These are phyloP conservation scores for Nicotiana attenuata DNA, from an alignment of 257 asterid species.

Conservation along the genomic window DNA sequence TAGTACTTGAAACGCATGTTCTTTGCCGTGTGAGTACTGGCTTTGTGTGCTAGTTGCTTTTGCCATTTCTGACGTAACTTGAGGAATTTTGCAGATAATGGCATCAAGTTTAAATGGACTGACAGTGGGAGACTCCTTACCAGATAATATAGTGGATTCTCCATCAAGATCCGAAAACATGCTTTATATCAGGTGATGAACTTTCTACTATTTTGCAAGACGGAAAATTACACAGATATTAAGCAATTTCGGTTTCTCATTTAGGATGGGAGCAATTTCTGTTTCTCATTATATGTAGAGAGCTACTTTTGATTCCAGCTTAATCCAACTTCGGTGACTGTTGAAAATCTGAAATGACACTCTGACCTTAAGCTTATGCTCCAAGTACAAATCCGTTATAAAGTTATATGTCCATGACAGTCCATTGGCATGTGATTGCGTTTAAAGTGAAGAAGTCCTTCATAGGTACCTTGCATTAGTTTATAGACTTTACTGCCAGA, in stretches of 20 bases:
- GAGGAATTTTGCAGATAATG: conserved; percentile 64
- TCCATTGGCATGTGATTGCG: not conserved
- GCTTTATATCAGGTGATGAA: conserved; percentile 50
- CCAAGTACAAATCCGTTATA: not conserved
- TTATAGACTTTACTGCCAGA: not conserved
- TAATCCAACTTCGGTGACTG: not conserved
- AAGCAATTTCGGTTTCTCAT: not conserved
- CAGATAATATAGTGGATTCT: conserved; percentile 74
- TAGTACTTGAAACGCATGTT: not conserved
- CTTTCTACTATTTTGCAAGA: not conserved
- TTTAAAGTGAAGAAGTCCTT: not conserved
- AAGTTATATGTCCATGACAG: not conserved
- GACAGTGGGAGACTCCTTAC: conserved; percentile 70
- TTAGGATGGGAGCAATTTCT: not conserved
- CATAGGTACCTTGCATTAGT: not conserved
- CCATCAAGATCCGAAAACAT: conserved; percentile 65
- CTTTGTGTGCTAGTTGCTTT: not conserved
- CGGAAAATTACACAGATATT: not conserved
- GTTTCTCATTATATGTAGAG: not conserved
- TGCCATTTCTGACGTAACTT: not conserved
- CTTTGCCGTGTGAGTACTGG: not conserved
- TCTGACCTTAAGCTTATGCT: not conserved
- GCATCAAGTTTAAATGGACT: conserved; percentile 96
- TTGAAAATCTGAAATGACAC: not conserved
- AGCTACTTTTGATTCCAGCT: not conserved